Percentiles rank a stretch among this genome's conserved stretches.
Conservation (phyloP, 2,329 filamentous ascomycete species). For the Talaromyces sp. region DNA sequence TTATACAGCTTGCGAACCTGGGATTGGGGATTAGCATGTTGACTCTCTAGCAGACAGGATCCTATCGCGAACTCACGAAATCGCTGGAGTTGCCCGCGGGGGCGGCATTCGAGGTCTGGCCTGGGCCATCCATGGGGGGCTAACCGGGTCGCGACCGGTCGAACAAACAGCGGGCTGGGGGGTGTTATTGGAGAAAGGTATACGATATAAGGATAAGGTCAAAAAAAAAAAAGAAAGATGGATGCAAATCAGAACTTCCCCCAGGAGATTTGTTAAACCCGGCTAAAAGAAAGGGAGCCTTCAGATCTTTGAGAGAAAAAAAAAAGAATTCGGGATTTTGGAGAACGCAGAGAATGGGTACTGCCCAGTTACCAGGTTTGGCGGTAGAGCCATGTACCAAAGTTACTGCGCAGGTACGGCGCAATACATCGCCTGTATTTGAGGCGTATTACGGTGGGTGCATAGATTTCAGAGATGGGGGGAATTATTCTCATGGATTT, state of each 20-base stretch:
- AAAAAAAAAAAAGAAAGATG: slow-evolving; percentile 6
- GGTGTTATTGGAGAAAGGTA: not conserved
- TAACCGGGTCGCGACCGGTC: slow-evolving; percentile 42
- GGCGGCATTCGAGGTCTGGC: slow-evolving; percentile 44
- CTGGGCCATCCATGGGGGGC: slow-evolving; percentile 46
- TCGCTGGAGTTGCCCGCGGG: slow-evolving; percentile 85
- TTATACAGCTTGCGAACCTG: slow-evolving; percentile 98
- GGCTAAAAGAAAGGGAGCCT: slow-evolving; percentile 6
- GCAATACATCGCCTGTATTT: slow-evolving; percentile 14
- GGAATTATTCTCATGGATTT: not conserved
- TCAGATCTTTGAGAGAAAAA: slow-evolving; percentile 10
- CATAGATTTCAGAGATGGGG: too few relatives aligned
- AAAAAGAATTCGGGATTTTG: slow-evolving; percentile 10
- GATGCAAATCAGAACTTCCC: slow-evolving; percentile 1
- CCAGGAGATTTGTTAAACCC: slow-evolving; percentile 8
- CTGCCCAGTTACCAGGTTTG: slow-evolving; percentile 11
- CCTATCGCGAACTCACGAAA: slow-evolving; percentile 70
- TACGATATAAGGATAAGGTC: not conserved
- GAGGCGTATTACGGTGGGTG: not conserved
- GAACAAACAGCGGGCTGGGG: slow-evolving; percentile 11
- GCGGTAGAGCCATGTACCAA: slow-evolving; percentile 28
- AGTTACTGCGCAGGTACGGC: slow-evolving; percentile 23
- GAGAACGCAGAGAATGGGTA: slow-evolving; percentile 10
- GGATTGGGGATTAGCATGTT: slow-evolving; percentile 22
- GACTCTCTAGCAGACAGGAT: slow-evolving; percentile 4